Percentiles rank a stretch among this genome's conserved stretches.
Evolutionary conservation across 257 asterid genomes (phyloP).

Genomic region (Nicotiana attenuata): DNA sequence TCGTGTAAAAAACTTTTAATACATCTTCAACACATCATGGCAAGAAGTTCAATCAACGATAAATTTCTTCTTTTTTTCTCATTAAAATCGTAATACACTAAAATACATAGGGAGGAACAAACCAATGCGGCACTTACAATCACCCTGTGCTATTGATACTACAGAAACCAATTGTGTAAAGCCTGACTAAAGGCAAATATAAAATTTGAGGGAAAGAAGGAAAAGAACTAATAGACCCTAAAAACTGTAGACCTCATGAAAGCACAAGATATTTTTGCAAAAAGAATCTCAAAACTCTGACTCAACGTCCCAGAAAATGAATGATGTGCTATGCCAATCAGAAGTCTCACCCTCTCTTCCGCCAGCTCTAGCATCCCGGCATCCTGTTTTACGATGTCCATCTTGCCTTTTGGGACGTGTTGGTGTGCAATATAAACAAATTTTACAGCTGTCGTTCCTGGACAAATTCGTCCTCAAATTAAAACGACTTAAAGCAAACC

Average conservation of each 20-base stretch:
- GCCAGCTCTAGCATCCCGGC: constrained; percentile 45
- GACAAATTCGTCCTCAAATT: constrained; percentile 4
- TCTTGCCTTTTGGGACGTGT: constrained; percentile 12
- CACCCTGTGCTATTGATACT: constrained; percentile 17
- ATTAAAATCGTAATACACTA: constrained; percentile 3
- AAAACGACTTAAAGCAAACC: constrained; percentile 53
- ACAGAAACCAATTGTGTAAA: constrained; percentile 30
- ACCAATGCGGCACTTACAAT: constrained; percentile 31
- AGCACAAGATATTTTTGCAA: constrained; percentile 45
- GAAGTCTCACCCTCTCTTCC: constrained; percentile 29
- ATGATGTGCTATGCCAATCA: constrained; percentile 17
- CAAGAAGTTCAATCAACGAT: background rate
- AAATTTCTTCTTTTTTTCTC: background rate
- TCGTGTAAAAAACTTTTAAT: background rate
- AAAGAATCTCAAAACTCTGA: constrained; percentile 47
- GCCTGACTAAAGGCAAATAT: constrained; percentile 21
- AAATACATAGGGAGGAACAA: constrained; percentile 31
- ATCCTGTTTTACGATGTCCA: constrained; percentile 10
- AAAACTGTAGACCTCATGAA: constrained; percentile 23
- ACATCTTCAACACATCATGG: background rate
- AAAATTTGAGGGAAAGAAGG: constrained; percentile 5
- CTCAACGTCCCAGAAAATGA: constrained; percentile 26
- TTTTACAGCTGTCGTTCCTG: constrained; percentile 26
- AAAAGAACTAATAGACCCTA: constrained; percentile 10
- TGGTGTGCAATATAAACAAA: constrained; percentile 30